Evolutionary conservation across 2,329 filamentous ascomycete genomes (phyloP), one percentile per base, ranked within the genome.

Genomic region (Aschersonia sp.): DNA sequence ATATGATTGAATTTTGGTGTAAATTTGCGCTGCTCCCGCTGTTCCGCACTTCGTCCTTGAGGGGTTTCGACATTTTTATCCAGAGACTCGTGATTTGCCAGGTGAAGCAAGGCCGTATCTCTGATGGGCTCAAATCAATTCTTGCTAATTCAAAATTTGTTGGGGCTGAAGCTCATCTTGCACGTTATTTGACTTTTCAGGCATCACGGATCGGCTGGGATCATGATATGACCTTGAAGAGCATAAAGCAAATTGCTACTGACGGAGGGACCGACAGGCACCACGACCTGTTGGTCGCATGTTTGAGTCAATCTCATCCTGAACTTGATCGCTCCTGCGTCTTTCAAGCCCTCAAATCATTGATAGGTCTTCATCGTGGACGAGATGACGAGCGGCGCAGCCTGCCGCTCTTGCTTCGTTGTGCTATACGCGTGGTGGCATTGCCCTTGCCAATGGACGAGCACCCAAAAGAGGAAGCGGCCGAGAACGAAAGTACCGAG

Each of bases 31-130:
- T 84, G 9, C 82, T 89, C 56, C 60, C 68, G 1, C 57, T 86
- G 0, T 89, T 96, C 53, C 65, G 73, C 9, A 76, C 76, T 20
- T 20, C 20, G 20, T 20, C 20, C 20, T 20, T 2, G 45, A 75
- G 78, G 29, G 82, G 84, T 1, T 71, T 80, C 2, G 55, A 72
- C 1, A 92, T 89, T 58, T 72, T 92, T 51, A 47, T 40, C 41
- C 89, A 89, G 49, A 94, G 86, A 59, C 64, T 85, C 5, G 77
- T 95, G 3, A 64, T 83, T 4, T 91, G 83, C 57, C 77, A 80
- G 2, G 64, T 92, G 7, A 71, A 75, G 32, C 71, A 54, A 9
- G 54, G 54, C 31, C 53, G 64, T 40, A 56, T 60, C 9, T 48
- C 53, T 9, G 61, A 28, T n/a, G 59, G 2, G 47, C 48, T 5